Conservation (phyloP, 768 basidiomycete species). For the Saitozyma sp. region DNA sequence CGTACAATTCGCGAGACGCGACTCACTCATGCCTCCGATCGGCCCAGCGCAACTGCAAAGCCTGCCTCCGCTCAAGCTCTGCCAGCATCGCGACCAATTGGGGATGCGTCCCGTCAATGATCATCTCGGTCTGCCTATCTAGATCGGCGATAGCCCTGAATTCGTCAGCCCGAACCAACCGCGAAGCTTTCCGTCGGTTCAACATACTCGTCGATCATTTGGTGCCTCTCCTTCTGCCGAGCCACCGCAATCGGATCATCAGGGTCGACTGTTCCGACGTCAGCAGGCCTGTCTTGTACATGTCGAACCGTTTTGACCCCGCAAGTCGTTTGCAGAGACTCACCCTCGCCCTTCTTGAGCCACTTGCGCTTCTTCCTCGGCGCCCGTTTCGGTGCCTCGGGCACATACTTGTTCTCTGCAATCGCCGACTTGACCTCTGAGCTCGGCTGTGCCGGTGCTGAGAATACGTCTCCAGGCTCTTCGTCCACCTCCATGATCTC, state of each 20-base stretch:
- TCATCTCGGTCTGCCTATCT: constrained; percentile 27
- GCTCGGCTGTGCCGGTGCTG: not conserved
- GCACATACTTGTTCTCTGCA: not conserved
- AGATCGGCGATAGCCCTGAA: constrained; percentile 32
- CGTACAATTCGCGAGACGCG: not conserved
- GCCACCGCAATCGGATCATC: constrained; percentile 40
- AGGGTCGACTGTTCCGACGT: constrained; percentile 40
- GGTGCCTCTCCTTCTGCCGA: constrained; percentile 29
- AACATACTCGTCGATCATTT: constrained; percentile 42
- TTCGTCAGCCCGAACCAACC: not conserved
- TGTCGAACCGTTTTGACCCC: not conserved
- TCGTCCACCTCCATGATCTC: too few species aligned
- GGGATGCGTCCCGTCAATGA: constrained; percentile 20
- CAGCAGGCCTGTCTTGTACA: not conserved
- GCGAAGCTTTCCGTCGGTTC: not conserved
- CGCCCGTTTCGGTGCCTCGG: constrained; percentile 7
- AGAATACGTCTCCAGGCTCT: too few species aligned
- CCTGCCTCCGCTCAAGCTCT: constrained; percentile 26
- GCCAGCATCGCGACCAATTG: constrained; percentile 25
- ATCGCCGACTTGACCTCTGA: not conserved
- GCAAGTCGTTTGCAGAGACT: not conserved
- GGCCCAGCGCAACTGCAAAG: constrained; percentile 14
- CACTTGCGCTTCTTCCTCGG: constrained; percentile 36
- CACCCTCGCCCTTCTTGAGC: constrained; percentile 37
- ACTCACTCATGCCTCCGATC: constrained; percentile 20